These are phyloP conservation scores for Isabelozyma heimii DNA, from an alignment of 805 yeast species.

Conservation along the genomic window DNA sequence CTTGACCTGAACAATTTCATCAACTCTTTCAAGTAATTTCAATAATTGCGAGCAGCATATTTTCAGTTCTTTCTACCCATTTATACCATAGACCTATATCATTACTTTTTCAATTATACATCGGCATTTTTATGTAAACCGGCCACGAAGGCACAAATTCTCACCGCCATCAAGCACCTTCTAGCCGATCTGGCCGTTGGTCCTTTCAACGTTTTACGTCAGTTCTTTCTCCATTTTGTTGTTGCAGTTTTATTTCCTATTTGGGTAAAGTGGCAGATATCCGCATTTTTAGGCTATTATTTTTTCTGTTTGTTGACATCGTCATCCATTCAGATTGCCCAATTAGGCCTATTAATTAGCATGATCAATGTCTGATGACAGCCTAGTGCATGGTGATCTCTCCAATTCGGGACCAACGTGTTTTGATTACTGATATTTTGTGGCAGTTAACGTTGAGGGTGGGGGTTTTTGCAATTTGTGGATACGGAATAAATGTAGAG, in stretches of 20 bases:
- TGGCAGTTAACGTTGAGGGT: neutral
- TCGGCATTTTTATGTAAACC: too few relatives aligned
- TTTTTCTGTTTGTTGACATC: neutral
- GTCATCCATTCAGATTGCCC: neutral
- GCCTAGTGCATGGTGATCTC: neutral
- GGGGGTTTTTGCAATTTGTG: neutral
- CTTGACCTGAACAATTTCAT: slow-evolving; percentile 12
- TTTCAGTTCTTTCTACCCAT: too few relatives aligned
- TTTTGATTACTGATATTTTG: too few relatives aligned
- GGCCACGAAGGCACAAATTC: too few relatives aligned
- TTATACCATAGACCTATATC: too few relatives aligned
- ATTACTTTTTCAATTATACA: too few relatives aligned
- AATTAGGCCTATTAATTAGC: neutral
- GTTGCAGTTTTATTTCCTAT: neutral
- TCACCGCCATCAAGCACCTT: too few relatives aligned
- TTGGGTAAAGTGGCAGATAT: neutral
- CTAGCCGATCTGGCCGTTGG: too few relatives aligned
- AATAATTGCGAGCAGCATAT: too few relatives aligned
- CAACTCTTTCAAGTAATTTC: neutral
- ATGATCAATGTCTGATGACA: neutral
- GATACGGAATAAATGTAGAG: neutral
- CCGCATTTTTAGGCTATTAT: neutral
- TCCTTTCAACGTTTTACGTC: too few relatives aligned
- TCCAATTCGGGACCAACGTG: neutral
- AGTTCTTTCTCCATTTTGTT: too few relatives aligned